Evolutionary conservation across 148 eudicot genomes (phyloP).

Genomic region (Vaccinium macrocarpon): DNA sequence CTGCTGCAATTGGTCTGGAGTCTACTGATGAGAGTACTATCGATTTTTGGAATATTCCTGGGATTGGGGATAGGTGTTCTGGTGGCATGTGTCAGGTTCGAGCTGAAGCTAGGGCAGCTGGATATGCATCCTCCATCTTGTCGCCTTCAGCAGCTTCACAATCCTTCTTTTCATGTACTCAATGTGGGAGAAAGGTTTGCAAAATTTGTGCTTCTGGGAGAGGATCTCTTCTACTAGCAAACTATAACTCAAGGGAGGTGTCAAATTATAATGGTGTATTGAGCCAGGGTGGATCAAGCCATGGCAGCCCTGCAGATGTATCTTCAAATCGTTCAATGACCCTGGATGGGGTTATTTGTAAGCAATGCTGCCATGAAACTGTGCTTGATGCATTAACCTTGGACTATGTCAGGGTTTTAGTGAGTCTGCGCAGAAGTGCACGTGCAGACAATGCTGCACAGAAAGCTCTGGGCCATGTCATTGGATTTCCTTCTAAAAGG

Average conservation of each 20-base stretch:
- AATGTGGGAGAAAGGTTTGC: slow-evolving; percentile 78
- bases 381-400: slow-evolving; percentile 77
- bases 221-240: slow-evolving; percentile 77
- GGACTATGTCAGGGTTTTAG: slow-evolving; percentile 78
- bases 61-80: slow-evolving; percentile 67
- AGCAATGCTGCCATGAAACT: slow-evolving; percentile 73
- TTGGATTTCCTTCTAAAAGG: slow-evolving; percentile 50
- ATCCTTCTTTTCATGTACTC: slow-evolving; percentile 52
- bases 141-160: slow-evolving; percentile 37
- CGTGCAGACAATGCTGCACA: slow-evolving; percentile 63
- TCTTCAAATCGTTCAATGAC: slow-evolving; percentile 48
- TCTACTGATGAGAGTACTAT: slow-evolving; percentile 35
- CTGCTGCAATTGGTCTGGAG: slow-evolving; percentile 75
- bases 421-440: slow-evolving; percentile 61
- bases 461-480: slow-evolving; percentile 58
- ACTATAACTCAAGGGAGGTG: slow-evolving; percentile 44
- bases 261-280: slow-evolving; percentile 44
- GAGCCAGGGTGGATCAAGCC: slow-evolving; percentile 61
- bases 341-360: slow-evolving; percentile 72
- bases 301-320: slow-evolving; percentile 43
- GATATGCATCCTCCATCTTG: slow-evolving; percentile 26
- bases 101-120: slow-evolving; percentile 45
- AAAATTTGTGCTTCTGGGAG: slow-evolving; percentile 86
- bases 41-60: slow-evolving; percentile 86
- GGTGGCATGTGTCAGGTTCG: slow-evolving; percentile 82